Conservation (phyloP, 2,329 filamentous ascomycete species). For the Aspergillus sp. region DNA sequence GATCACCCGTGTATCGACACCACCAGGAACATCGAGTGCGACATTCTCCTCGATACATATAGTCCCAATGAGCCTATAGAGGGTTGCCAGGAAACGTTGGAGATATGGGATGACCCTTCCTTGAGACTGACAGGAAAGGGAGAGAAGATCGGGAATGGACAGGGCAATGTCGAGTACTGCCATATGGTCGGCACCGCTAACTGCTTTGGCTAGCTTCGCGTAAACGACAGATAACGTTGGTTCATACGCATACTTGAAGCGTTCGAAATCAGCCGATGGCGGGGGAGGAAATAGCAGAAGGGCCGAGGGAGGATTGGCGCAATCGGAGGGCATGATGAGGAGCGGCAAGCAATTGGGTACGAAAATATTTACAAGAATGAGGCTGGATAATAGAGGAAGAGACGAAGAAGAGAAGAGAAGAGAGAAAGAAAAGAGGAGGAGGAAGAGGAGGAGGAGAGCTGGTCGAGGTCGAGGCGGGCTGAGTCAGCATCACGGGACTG, state of each 20-base stretch:
- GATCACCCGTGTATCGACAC: slow-evolving; percentile 67
- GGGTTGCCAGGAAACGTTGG: slow-evolving; percentile 62
- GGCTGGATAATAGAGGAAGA: background rate
- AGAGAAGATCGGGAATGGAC: slow-evolving; percentile 52
- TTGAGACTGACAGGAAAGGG: slow-evolving; percentile 41
- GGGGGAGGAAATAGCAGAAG: slow-evolving; percentile 58
- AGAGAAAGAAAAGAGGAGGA: slow-evolving; percentile 3
- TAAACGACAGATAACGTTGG: slow-evolving; percentile 49
- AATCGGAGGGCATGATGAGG: slow-evolving; percentile 17
- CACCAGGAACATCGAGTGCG: slow-evolving; percentile 56
- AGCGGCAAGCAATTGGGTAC: background rate
- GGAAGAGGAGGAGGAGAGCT: slow-evolving; percentile 3
- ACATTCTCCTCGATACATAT: slow-evolving; percentile 57
- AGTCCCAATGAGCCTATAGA: slow-evolving; percentile 69
- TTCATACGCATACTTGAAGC: slow-evolving; percentile 52
- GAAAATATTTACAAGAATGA: slow-evolving; percentile 3
- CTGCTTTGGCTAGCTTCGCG: slow-evolving; percentile 35
- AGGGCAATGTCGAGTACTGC: slow-evolving; percentile 52
- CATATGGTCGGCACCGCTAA: slow-evolving; percentile 22
- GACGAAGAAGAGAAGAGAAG: slow-evolving; percentile 1
- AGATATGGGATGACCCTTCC: slow-evolving; percentile 55
- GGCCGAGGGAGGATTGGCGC: slow-evolving; percentile 15
- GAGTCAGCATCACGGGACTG: slow-evolving; percentile 3
- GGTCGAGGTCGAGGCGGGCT: background rate
- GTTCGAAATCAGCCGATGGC: slow-evolving; percentile 41